phyloP scores from a whole-genome alignment of 2,329 filamentous ascomycete genomes.

The Colletotrichum navitas region DNA sequence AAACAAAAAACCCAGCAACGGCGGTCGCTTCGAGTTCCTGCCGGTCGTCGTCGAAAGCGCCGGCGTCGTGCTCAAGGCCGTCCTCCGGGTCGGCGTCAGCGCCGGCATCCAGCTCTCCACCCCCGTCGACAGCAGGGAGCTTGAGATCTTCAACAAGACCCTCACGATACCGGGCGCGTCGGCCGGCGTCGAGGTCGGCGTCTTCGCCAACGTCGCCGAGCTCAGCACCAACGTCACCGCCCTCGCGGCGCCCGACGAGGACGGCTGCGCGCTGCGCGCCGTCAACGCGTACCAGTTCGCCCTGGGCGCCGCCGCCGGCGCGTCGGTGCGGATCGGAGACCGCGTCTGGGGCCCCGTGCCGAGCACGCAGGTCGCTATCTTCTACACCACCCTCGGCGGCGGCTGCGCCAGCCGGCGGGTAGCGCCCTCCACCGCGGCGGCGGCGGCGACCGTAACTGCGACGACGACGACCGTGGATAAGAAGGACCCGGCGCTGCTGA shows the following conservation, averaged over 20 bases:
- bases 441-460: neutral
- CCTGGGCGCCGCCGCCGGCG: constrained; percentile 67
- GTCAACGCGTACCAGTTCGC: constrained; percentile 64
- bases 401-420: constrained; percentile 49
- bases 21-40: constrained; percentile 68
- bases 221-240: constrained; percentile 65
- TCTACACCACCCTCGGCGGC: constrained; percentile 62
- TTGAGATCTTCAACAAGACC: constrained; percentile 34
- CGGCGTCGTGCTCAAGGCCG: constrained; percentile 57
- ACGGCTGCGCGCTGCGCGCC: constrained; percentile 59
- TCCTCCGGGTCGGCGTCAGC: constrained; percentile 61
- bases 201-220: constrained; percentile 67
- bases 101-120: constrained; percentile 55
- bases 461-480: constrained; percentile 33
- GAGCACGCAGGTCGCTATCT: constrained; percentile 62
- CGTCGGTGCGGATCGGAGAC: constrained; percentile 58
- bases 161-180: constrained; percentile 49
- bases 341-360: constrained; percentile 65
- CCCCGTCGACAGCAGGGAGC: constrained; percentile 35
- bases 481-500: constrained; percentile 48
- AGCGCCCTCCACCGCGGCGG: constrained; percentile 45
- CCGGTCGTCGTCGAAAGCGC: constrained; percentile 63
- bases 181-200: constrained; percentile 61
- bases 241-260: constrained; percentile 48
- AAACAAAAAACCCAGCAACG: constrained; percentile 53